Evolutionary conservation across 164 flowering plant species (phyloP).

Genomic region (Stephania yunnanensis): DNA sequence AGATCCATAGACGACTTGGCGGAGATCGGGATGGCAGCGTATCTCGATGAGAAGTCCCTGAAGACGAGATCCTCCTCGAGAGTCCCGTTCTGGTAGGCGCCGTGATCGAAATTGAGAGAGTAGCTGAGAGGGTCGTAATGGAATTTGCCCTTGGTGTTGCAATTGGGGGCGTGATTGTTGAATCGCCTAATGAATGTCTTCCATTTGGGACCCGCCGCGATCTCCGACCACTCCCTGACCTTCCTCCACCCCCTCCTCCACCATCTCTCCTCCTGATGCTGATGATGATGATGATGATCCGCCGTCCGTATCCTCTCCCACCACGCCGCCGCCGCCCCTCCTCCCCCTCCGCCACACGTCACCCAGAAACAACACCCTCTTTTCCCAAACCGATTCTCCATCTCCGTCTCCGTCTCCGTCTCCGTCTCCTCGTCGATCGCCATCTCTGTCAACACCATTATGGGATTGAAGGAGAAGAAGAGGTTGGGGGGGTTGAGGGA

Average conservation of each 20-base stretch:
- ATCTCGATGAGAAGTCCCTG: conserved; percentile 27
- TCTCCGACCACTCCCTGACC: conserved; percentile 47
- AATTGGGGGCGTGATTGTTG: conserved; percentile 6
- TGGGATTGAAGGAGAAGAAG: not conserved
- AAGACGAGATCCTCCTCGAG: conserved; percentile 23
- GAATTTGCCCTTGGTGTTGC: conserved; percentile 22
- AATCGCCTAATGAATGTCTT: conserved; percentile 49
- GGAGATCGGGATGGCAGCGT: conserved; percentile 22
- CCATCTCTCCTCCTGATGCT: conserved; percentile 15
- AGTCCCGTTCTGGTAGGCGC: conserved; percentile 19
- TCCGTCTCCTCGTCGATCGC: not conserved
- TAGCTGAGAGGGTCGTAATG: conserved; percentile 52
- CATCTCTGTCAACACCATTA: not conserved
- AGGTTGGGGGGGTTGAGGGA: not conserved
- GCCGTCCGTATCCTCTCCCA: conserved; percentile 29
- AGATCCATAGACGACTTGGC: conserved; percentile 26
- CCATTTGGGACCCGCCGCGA: conserved; percentile 45
- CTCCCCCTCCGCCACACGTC: conserved; percentile 16
- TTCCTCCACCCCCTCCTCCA: conserved; percentile 24
- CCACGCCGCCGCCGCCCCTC: conserved; percentile 15
- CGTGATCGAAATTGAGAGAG: conserved; percentile 48
- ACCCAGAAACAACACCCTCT: conserved; percentile 37
- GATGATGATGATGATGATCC: conserved; percentile 6
- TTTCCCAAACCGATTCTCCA: conserved; percentile 5
- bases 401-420: conserved; percentile 3